phyloP scores from a whole-genome alignment of 176 grass and related monocot species.

The Elaeis guineensis region DNA sequence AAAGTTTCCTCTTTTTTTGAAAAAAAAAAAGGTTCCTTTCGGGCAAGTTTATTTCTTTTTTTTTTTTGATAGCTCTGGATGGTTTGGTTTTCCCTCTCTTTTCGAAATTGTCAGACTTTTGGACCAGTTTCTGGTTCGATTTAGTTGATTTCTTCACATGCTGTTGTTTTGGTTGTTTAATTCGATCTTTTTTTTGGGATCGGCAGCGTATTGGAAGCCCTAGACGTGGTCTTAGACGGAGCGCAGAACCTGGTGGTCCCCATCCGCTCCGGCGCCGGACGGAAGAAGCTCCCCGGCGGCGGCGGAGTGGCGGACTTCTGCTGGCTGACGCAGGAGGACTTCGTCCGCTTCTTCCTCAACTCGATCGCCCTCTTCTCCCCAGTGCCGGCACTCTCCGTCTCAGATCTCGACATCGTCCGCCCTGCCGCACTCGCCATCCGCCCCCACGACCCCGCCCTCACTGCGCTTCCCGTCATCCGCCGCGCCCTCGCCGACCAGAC shows the following conservation, averaged over 20 bases:
- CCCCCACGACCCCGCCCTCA: slow-evolving; percentile 15
- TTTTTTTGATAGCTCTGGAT: slow-evolving; percentile 11
- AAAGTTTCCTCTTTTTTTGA: no score
- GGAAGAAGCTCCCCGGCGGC: slow-evolving; percentile 14
- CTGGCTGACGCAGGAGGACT: slow-evolving; percentile 70
- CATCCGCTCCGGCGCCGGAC: slow-evolving; percentile 5
- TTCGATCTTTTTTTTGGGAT: slow-evolving; percentile 3
- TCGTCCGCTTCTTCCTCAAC: slow-evolving; percentile 65
- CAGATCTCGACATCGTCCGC: slow-evolving; percentile 45
- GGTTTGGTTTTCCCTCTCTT: no score
- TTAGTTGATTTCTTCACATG: not conserved
- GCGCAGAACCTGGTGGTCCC: slow-evolving; percentile 51
- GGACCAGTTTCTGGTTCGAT: slow-evolving; percentile 7
- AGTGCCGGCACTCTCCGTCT: slow-evolving; percentile 31
- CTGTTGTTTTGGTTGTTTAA: not conserved
- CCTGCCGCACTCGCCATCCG: slow-evolving; percentile 25
- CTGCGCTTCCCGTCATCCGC: slow-evolving; percentile 29
- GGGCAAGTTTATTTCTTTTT: no score
- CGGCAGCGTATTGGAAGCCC: slow-evolving; percentile 42
- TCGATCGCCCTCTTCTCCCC: slow-evolving; percentile 51
- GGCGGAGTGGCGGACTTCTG: slow-evolving; percentile 29
- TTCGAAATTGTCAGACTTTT: slow-evolving; percentile 10
- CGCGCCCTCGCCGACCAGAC: slow-evolving; percentile 23
- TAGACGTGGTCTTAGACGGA: slow-evolving; percentile 56
- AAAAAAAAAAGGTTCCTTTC: no score